Percentiles rank a stretch among this genome's conserved stretches.
Conservation (phyloP, 352 stramenopile species). For the Pythium oligandrum region DNA sequence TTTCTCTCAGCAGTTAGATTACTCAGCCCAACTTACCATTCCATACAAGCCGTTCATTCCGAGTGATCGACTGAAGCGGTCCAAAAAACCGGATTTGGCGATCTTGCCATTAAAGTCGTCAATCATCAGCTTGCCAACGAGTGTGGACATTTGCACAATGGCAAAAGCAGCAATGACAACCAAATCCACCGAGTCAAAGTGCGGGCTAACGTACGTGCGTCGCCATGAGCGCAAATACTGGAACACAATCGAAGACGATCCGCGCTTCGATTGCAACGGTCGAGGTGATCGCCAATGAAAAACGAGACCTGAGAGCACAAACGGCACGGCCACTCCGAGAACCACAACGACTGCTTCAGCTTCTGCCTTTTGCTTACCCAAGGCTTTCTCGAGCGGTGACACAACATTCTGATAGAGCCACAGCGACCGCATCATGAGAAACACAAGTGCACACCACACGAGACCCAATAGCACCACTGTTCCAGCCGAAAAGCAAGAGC, state of each 20-base stretch:
- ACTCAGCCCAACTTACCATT: constrained; percentile 7
- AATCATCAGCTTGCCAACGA: constrained; percentile 60
- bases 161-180: constrained; percentile 34
- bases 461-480: constrained; percentile 8
- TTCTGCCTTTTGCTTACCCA: constrained; percentile 12
- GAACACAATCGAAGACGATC: constrained; percentile 5
- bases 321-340: constrained; percentile 9
- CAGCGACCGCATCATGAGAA: constrained; percentile 17
- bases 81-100: constrained; percentile 44
- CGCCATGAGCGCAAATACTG: constrained; percentile 9
- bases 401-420: constrained; percentile 18
- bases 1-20: too few relatives aligned
- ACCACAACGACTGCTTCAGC: constrained; percentile 10
- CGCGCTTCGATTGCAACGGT: constrained; percentile 2
- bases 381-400: constrained; percentile 13
- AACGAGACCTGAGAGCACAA: constrained; percentile 12
- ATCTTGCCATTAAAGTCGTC: constrained; percentile 64
- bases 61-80: constrained; percentile 43
- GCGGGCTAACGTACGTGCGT: constrained; percentile 1
- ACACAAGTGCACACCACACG: constrained; percentile 9
- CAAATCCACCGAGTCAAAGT: constrained; percentile 48
- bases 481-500: constrained; percentile 2
- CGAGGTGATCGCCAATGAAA: constrained; percentile 10
- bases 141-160: constrained; percentile 54
- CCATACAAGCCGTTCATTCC: constrained; percentile 58